Evolutionary conservation across 441 rosid genomes (phyloP).

Genomic region (Biscutella laevigata): DNA sequence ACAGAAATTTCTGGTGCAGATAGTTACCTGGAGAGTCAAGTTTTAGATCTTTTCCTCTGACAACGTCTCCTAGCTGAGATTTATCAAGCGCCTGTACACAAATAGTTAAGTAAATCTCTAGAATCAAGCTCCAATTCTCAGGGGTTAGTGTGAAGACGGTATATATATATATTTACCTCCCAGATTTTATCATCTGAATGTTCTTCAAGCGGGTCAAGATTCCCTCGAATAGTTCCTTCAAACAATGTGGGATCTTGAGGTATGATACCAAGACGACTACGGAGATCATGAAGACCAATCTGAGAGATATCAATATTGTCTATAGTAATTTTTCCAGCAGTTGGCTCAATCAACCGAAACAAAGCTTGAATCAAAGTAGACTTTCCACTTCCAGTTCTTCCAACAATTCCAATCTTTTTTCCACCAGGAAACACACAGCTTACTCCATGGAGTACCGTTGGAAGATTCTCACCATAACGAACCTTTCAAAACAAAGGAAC

Average conservation of each 20-base stretch:
- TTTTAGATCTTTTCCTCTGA: slow-evolving; percentile 79
- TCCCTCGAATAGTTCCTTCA: slow-evolving; percentile 88
- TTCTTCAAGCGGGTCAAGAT: slow-evolving; percentile 97
- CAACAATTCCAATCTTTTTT: slow-evolving; percentile 92
- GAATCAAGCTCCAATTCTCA: background rate
- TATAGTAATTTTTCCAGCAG: slow-evolving; percentile 66
- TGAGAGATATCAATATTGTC: slow-evolving; percentile 87
- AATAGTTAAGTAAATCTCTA: background rate
- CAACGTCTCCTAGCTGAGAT: slow-evolving; percentile 83
- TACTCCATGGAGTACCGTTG: slow-evolving; percentile 86
- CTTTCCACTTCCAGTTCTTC: slow-evolving; percentile 97
- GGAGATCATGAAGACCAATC: slow-evolving; percentile 96
- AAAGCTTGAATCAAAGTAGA: slow-evolving; percentile 96
- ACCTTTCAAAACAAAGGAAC: slow-evolving; percentile 29
- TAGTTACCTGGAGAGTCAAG: slow-evolving; percentile 78
- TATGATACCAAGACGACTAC: slow-evolving; percentile 86
- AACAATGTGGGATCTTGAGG: slow-evolving; percentile 98
- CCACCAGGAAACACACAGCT: slow-evolving; percentile 89
- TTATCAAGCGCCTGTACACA: slow-evolving; percentile 79
- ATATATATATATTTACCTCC: slow-evolving; percentile 39
- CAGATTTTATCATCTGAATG: slow-evolving; percentile 84
- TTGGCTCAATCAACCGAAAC: slow-evolving; percentile 90
- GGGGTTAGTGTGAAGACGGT: background rate
- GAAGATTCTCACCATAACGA: slow-evolving; percentile 93
- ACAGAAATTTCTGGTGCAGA: background rate